A percentile compares a stretch with the other conserved stretches of the same genome.
These are phyloP conservation scores for Rosa lucieae DNA, from an alignment of 306 rosid species.

Conservation along the genomic window DNA sequence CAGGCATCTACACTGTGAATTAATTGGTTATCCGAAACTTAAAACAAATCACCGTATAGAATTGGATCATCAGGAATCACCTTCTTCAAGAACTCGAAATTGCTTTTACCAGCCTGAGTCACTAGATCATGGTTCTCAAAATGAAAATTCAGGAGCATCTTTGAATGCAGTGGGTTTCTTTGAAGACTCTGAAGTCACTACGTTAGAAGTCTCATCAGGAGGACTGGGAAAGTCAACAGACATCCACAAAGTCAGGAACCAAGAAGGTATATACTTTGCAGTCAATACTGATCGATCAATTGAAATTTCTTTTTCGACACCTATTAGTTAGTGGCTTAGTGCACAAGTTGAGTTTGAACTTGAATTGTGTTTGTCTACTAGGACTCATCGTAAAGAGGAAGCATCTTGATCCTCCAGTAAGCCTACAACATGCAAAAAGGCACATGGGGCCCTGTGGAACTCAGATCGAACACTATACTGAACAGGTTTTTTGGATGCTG, in stretches of 20 bases:
- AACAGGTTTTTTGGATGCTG: constrained; percentile 15
- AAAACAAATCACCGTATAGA: background rate
- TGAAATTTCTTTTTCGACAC: background rate
- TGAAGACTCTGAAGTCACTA: background rate
- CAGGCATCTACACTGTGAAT: constrained; percentile 66
- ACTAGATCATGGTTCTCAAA: background rate
- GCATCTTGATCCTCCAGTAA: background rate
- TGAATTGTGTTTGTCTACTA: background rate
- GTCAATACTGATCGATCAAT: background rate
- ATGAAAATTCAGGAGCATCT: background rate
- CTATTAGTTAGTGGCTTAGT: background rate
- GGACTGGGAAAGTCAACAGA: background rate
- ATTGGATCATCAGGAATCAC: background rate
- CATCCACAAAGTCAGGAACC: background rate
- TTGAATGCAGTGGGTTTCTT: background rate
- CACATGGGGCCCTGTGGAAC: background rate
- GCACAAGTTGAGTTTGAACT: background rate
- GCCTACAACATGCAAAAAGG: background rate
- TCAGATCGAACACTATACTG: background rate
- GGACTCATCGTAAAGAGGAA: background rate
- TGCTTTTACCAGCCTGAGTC: background rate
- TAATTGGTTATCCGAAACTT: constrained; percentile 48
- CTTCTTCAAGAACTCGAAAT: background rate
- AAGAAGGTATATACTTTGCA: background rate
- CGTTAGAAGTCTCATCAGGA: background rate